phyloP scores from a whole-genome alignment of 73 alveolate genomes.

The Paraurostyla sp. region DNA sequence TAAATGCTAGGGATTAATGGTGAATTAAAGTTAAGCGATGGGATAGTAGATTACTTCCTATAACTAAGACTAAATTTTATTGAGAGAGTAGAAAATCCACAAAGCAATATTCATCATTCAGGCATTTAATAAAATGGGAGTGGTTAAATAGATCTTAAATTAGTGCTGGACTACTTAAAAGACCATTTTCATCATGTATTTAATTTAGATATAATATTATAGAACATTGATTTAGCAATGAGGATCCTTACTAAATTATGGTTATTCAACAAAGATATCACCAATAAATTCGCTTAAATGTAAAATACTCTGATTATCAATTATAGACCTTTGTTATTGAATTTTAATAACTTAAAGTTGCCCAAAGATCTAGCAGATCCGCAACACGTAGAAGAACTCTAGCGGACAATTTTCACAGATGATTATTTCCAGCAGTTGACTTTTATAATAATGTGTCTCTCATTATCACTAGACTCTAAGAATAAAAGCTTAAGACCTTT shows the following conservation, averaged over 20 bases:
- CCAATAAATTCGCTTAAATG: too few relatives aligned
- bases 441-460: background rate
- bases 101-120: too few relatives aligned
- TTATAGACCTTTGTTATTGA: too few relatives aligned
- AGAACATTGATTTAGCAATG: background rate
- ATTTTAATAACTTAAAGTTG: background rate
- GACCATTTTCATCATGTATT: background rate
- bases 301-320: too few relatives aligned
- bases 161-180: background rate
- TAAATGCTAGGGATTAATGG: background rate
- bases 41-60: background rate
- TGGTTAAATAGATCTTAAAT: background rate
- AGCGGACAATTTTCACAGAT: background rate
- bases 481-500: constrained; percentile 3
- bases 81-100: background rate
- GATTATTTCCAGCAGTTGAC: background rate
- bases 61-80: background rate
- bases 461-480: background rate
- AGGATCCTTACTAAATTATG: background rate
- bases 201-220: background rate
- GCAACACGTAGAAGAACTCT: background rate
- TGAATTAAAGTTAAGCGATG: background rate
- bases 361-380: background rate
- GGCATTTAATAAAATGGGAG: background rate
- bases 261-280: background rate